phyloP scores from a whole-genome alignment of 2,329 filamentous ascomycete genomes.

The Leptographium procerum region DNA sequence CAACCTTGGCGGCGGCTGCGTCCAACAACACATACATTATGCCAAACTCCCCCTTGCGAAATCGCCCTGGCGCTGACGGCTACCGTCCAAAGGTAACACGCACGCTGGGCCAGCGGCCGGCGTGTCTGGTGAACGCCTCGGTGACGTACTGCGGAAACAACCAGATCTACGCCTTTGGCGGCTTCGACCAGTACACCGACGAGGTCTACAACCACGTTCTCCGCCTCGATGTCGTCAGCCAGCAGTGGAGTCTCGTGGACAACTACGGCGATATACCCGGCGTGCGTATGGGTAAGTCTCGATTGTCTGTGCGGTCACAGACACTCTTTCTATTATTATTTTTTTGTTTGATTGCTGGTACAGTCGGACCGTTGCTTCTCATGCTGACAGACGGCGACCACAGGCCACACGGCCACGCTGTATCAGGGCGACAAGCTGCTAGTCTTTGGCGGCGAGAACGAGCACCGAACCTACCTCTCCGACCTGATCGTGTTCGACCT shows the following conservation, averaged over 20 bases:
- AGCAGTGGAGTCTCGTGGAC: constrained; percentile 92
- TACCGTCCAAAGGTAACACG: constrained; percentile 78
- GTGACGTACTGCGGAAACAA: constrained; percentile 98
- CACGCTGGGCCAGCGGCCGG: constrained; percentile 69
- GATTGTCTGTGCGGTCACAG: background rate
- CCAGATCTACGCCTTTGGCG: constrained; percentile 94
- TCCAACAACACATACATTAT: constrained; percentile 66
- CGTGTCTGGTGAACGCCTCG: constrained; percentile 93
- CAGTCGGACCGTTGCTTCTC: background rate
- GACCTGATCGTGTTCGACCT: constrained; percentile 95
- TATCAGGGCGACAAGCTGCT: constrained; percentile 93
- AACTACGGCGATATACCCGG: constrained; percentile 98
- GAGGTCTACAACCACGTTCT: constrained; percentile 98
- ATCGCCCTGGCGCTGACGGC: constrained; percentile 52
- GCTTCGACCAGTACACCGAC: constrained; percentile 97
- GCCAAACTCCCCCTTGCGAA: constrained; percentile 70
- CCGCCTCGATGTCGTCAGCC: constrained; percentile 70
- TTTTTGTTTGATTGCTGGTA: too few relatives aligned
- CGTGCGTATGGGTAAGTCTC: constrained; percentile 77
- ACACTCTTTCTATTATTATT: too few relatives aligned
- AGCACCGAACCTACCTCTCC: constrained; percentile 88
- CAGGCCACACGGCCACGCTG: constrained; percentile 90
- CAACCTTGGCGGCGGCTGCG: background rate
- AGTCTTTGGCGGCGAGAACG: constrained; percentile 95
- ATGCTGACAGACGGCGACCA: background rate